Evolutionary conservation across 2,329 filamentous ascomycete species (phyloP).

Genomic region (Furcasterigmium furcatum): DNA sequence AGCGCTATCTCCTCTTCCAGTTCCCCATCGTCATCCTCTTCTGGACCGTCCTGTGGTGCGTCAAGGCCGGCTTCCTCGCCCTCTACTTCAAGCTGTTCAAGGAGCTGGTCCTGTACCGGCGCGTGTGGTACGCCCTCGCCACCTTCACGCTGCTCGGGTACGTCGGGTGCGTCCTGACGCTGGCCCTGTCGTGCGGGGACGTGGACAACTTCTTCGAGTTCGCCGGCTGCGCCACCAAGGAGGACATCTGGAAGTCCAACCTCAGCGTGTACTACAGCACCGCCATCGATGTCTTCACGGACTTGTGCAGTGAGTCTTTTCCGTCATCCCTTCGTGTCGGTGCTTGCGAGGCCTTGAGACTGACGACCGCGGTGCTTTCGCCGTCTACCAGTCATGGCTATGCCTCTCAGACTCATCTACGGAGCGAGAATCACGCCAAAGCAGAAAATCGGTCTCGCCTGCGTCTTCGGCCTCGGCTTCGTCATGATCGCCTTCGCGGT

Average conservation of each 20-base stretch:
- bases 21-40: slow-evolving; percentile 19
- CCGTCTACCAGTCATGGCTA: slow-evolving; percentile 17
- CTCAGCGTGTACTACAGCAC: slow-evolving; percentile 17
- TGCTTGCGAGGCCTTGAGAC: not conserved
- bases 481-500: slow-evolving; percentile 16
- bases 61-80: slow-evolving; percentile 19
- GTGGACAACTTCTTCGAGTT: slow-evolving; percentile 12
- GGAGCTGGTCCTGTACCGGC: slow-evolving; percentile 7
- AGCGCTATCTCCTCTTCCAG: slow-evolving; percentile 22
- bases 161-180: slow-evolving; percentile 12
- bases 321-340: slow-evolving; percentile 14
- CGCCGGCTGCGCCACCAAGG: slow-evolving; percentile 8
- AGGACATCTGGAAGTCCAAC: slow-evolving; percentile 18
- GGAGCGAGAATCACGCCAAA: slow-evolving; percentile 12
- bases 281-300: slow-evolving; percentile 6
- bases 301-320: slow-evolving; percentile 17
- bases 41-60: slow-evolving; percentile 17
- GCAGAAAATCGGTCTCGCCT: slow-evolving; percentile 13
- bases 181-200: slow-evolving; percentile 10
- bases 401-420: slow-evolving; percentile 20
- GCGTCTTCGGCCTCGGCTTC: slow-evolving; percentile 16
- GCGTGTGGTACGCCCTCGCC: slow-evolving; percentile 14
- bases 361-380: too few species aligned
- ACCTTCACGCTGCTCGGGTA: slow-evolving; percentile 13
- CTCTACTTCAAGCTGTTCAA: slow-evolving; percentile 15